Evolutionary conservation across 805 yeast species (phyloP), one percentile per base, ranked within the genome.

Genomic region (Barnettozyma sucrosica): DNA sequence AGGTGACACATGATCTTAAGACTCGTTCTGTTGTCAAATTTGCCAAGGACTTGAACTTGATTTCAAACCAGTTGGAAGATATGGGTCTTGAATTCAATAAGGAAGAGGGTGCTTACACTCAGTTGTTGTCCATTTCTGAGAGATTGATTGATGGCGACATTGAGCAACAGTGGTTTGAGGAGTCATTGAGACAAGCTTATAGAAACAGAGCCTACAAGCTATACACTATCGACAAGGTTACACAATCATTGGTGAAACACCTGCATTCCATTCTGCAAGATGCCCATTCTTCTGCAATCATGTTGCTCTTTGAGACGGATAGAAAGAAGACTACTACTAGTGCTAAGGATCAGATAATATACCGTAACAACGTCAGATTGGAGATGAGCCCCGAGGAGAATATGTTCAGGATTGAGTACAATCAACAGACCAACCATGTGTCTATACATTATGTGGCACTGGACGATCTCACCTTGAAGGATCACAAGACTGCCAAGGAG

Each of bases 131-230:
- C 3, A 72, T 93, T 47, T 79, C 95, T 49, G 88, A 80, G 54
- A 78, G 80, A 53, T 71, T 89, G 44, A 84, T 93, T 54, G 93
- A 88, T 55, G 96, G 96, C 25, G 93, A 89, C 33, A 68, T 93
- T 43, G 99, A 93, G 61, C 95, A 88, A 53, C 93, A 85, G 65
- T 83, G 89, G 85, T 95, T 86, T 65, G 99, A 93, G 69, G 99
- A 93, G 66, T 79, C 96, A 16, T 68, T 93, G 50, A 87, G 99
- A 53, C 97, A 92, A 71, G 97, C 95, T 0, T 93, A 86, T 70
- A 79, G 93, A 60, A 93, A 92, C 68, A 84, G 83, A 52, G 99
- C 98, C 0, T 93, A 86, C 71, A 89, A 89, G 64, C 68, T 93
- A 48, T 92, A 89, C 69, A 92, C 98, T 1, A 77, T 93, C 51